Conservation (phyloP, 1,139 yeast genomes). For the Hansenula sp. region DNA sequence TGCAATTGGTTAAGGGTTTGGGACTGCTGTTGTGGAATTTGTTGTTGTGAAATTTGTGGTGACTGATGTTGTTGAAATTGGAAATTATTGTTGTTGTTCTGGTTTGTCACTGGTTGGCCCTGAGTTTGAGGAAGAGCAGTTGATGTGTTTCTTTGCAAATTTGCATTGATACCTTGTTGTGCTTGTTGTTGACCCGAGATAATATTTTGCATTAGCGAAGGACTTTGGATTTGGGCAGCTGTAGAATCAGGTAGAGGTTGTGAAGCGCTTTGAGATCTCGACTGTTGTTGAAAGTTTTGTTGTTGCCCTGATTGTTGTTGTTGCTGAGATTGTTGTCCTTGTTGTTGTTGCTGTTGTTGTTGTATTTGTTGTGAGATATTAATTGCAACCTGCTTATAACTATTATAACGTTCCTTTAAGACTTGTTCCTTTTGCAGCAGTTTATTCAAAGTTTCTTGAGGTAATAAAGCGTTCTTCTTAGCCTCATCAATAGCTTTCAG, state of each 20-base stretch:
- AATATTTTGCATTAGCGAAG: constrained; percentile 1
- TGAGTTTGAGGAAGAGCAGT: constrained; percentile 3
- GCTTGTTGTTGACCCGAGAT: constrained; percentile 9
- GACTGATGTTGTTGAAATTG: constrained; percentile 10
- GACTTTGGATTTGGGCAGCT: constrained; percentile 3
- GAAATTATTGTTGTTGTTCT: constrained; percentile 5
- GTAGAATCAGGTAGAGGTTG: background rate
- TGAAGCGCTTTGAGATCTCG: constrained; percentile 1
- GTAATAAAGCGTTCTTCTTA: constrained; percentile 27
- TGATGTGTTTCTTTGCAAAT: background rate
- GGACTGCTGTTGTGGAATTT: constrained; percentile 7
- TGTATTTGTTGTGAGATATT: constrained; percentile 17
- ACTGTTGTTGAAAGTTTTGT: constrained; percentile 13
- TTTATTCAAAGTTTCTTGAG: constrained; percentile 27
- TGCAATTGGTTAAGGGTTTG: constrained; percentile 4
- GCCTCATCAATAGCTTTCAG: constrained; percentile 32
- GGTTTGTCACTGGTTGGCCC: constrained; percentile 1
- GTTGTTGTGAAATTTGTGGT: constrained; percentile 7
- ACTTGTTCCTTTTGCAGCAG: constrained; percentile 27
- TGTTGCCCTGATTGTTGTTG: constrained; percentile 21
- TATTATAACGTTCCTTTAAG: constrained; percentile 16
- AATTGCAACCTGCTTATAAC: constrained; percentile 19
- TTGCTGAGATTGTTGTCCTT: constrained; percentile 18
- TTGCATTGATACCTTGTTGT: constrained; percentile 1
- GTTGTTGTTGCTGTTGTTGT: constrained; percentile 19